Base-by-base conservation (phyloP, 257 asterid genomes). In the Fraxinus anomala region DNA sequence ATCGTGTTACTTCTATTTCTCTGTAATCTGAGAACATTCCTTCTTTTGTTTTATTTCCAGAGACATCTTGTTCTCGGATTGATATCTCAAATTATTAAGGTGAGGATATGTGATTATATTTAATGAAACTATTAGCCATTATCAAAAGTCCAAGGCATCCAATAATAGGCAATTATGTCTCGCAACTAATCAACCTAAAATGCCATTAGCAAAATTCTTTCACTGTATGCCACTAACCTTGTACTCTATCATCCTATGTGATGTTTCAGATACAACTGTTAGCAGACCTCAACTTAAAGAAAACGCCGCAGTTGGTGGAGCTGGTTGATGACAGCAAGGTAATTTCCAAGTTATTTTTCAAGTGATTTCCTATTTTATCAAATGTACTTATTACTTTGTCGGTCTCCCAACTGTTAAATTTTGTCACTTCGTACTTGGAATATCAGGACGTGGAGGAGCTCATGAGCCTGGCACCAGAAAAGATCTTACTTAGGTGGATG, bases 41-140 rank as follows among this genome's bases (percentile, higher is more conserved):
- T 26, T 26, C 73, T 79, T 71, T 72, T 74, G 51, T 75, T 28
- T 74, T 42, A 72, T 82, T 87, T 83, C 80, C 96, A 96, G 99
- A 92, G 98, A 82, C 99, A 95, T 82, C 98, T 94, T 85, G 99
- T 95, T 80, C 99, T 95, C 69, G 99, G 99, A 76, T 86, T 95
- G 81, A 92, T 95, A 85, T 95, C 99, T 72, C 99, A 95, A 81
- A 92, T 95, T 73, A 95, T 95, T 90, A 95, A 95, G 99, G 99
- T 95, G 80, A 84, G 84, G 24, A 74, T 78, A 30, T 21, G 23
- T 11, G 39, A 71, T 77, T 30, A 14, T 76, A 69, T 72, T 70
- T 23, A 47, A 39, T 21, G 24, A 74, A 44, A 77, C 77, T 80
- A 65, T 73, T 47, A 28, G 54, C 68, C 73, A 66, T 37, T 31